phyloP scores from a whole-genome alignment of 208 protist species.

The Naegleria lovaniensis region DNA sequence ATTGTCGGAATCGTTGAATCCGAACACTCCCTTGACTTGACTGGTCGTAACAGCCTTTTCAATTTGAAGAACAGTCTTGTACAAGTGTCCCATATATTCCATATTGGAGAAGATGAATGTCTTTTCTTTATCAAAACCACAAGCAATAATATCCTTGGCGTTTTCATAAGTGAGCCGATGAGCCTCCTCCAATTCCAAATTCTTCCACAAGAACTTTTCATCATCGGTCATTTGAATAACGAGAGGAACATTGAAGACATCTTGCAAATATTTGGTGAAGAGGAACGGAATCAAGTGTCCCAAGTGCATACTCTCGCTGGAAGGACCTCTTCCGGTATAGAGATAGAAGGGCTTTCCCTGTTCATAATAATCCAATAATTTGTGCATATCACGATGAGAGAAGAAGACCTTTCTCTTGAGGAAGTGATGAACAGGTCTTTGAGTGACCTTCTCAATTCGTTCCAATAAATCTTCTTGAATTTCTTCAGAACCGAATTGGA shows the following conservation, averaged over 20 bases:
- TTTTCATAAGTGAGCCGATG: constrained; percentile 79
- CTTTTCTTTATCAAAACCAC: constrained; percentile 91
- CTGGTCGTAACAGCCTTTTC: constrained; percentile 80
- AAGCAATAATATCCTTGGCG: constrained; percentile 98
- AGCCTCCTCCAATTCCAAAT: constrained; percentile 67
- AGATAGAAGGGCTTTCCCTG: constrained; percentile 85
- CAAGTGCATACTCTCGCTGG: constrained; percentile 88
- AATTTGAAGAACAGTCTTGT: constrained; percentile 83
- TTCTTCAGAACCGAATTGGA: constrained; percentile 71
- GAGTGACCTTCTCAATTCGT: constrained; percentile 71
- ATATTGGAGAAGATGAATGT: constrained; percentile 99
- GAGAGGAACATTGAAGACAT: constrained; percentile 90
- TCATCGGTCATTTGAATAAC: constrained; percentile 99
- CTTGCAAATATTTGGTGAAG: constrained; percentile 96
- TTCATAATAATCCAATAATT: constrained; percentile 80
- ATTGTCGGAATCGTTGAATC: constrained; percentile 77
- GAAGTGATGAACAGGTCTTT: constrained; percentile 75
- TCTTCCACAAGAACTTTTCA: constrained; percentile 98
- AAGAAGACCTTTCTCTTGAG: constrained; percentile 90
- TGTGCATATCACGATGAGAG: constrained; percentile 91
- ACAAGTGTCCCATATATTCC: constrained; percentile 90
- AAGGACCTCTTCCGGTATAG: constrained; percentile 99
- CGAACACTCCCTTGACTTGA: constrained; percentile 84
- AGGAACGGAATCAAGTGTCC: constrained; percentile 98
- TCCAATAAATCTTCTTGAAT: constrained; percentile 72